phyloP scores from a whole-genome alignment of 495 filamentous ascomycete species.

The Xylaria palmicola region DNA sequence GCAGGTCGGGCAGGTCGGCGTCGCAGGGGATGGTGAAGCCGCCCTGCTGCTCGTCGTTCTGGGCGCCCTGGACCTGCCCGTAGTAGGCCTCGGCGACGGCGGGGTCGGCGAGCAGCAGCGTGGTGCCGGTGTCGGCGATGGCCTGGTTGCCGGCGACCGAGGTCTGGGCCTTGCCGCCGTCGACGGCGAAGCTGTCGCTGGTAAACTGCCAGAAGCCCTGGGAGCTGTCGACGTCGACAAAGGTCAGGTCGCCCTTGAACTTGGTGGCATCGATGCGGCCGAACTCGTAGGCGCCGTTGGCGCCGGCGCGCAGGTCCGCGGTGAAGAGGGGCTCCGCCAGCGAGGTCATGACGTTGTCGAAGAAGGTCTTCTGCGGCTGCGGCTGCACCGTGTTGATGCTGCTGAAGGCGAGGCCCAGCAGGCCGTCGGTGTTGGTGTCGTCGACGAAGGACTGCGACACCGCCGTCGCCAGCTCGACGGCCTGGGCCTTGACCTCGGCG shows the following conservation, averaged over 20 bases:
- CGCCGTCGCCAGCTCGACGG: slow-evolving; percentile 65
- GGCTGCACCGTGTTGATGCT: slow-evolving; percentile 71
- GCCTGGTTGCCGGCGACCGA: slow-evolving; percentile 47
- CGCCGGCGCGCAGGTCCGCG: slow-evolving; percentile 61
- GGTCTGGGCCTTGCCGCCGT: slow-evolving; percentile 36
- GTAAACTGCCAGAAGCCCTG: slow-evolving; percentile 77
- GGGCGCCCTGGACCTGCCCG: slow-evolving; percentile 55
- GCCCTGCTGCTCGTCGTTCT: slow-evolving; percentile 46
- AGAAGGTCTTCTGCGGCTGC: slow-evolving; percentile 71
- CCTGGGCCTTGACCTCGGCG: slow-evolving; percentile 62
- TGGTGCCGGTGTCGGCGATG: slow-evolving; percentile 73
- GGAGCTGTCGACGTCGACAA: slow-evolving; percentile 60
- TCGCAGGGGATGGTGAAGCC: slow-evolving; percentile 60
- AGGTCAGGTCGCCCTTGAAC: slow-evolving; percentile 63
- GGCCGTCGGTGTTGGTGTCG: slow-evolving; percentile 63
- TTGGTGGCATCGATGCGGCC: slow-evolving; percentile 66
- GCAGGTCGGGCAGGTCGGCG: slow-evolving; percentile 60
- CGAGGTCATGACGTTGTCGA: slow-evolving; percentile 65
- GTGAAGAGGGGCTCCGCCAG: slow-evolving; percentile 73
- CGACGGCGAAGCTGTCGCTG: slow-evolving; percentile 57
- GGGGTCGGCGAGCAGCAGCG: slow-evolving; percentile 67
- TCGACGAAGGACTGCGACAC: slow-evolving; percentile 64
- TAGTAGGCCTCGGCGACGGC: slow-evolving; percentile 64
- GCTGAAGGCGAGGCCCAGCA: slow-evolving; percentile 76
- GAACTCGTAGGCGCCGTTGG: slow-evolving; percentile 72